Base-by-base conservation (phyloP, 2,329 filamentous ascomycete species). In the Conoideocrella luteorostrata region DNA sequence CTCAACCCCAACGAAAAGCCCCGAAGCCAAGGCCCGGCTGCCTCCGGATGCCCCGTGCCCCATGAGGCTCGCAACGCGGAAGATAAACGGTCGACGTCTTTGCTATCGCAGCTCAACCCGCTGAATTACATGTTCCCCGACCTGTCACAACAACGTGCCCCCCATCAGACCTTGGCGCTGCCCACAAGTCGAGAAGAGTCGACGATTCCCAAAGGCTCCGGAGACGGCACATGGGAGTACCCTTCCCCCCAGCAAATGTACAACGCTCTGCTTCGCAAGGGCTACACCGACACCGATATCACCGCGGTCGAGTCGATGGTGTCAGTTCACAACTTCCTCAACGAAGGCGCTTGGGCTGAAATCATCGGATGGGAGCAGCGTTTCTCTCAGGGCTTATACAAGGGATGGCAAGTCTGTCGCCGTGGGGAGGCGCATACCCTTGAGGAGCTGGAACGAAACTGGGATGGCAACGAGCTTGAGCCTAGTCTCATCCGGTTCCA, bases 171-270 rank as follows among this genome's bases (percentile, higher is more conserved):
- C 4, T 67, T 86, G 21, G 71, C 75, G 20, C 78, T 98, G 1
- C 86, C 90, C 0, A 85, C 90, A 2, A 77, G 82, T 6, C 86
- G 93, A 54, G 89, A 96, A 64, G 69, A 77, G 23, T 95, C 88
- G 1, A 89, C 90, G 1, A 98, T 98, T 54, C 93, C 93, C n/a
- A 86, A 86, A 54, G 88, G 86, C 56, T 81, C 85, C 47, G 77
- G 80, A 38, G 75, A 82, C 41, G 79, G 82, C 37, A 94, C 87
- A 57, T 98, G 93, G 93, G 93, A 97, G 66, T 98, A 98, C 61
- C 93, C 93, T 0, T 96, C 89, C 0, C 91, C 93, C 1, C 93
- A 98, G 69, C 93, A 98, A 67, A 98, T 98, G 93, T 98, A 97
- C 74, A 97, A 98, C 59, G 93, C 93, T 7, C 84, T 98, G 68